Conservation (phyloP, 306 rosid species). For the Geum urbanum region DNA sequence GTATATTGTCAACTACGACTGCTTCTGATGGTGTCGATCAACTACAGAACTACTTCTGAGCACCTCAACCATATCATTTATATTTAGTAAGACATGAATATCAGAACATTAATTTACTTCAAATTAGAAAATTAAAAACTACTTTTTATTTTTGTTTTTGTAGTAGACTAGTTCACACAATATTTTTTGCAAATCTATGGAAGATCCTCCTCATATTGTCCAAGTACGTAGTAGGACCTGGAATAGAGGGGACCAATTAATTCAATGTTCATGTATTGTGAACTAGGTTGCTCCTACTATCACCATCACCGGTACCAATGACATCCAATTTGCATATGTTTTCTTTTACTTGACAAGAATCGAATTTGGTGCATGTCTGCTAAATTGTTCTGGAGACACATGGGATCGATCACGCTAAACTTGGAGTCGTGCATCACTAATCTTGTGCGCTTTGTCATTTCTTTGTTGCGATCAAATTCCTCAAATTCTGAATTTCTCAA, state of each 20-base stretch:
- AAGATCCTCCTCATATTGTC: neutral
- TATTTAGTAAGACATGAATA: too few relatives aligned
- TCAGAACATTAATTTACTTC: too few relatives aligned
- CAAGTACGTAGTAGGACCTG: constrained; percentile 4
- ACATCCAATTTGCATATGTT: neutral
- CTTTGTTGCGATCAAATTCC: neutral
- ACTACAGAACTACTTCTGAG: too few relatives aligned
- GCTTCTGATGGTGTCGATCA: neutral
- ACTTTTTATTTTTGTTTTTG: too few relatives aligned
- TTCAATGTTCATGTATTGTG: neutral
- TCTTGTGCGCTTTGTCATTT: neutral
- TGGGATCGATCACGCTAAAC: neutral
- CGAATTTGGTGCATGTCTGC: neutral
- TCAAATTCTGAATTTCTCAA: neutral
- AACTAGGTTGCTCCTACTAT: constrained; percentile 3
- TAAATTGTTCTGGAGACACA: neutral
- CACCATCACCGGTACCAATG: constrained; percentile 3
- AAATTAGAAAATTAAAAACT: too few relatives aligned
- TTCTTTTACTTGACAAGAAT: constrained; percentile 3
- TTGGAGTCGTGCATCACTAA: neutral
- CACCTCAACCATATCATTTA: too few relatives aligned
- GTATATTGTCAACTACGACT: neutral
- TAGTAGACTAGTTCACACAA: too few relatives aligned
- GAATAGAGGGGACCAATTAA: constrained; percentile 14
- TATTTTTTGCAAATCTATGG: too few relatives aligned